phyloP scores from a whole-genome alignment of 176 grass and related monocot species.

The Eleusine indica region DNA sequence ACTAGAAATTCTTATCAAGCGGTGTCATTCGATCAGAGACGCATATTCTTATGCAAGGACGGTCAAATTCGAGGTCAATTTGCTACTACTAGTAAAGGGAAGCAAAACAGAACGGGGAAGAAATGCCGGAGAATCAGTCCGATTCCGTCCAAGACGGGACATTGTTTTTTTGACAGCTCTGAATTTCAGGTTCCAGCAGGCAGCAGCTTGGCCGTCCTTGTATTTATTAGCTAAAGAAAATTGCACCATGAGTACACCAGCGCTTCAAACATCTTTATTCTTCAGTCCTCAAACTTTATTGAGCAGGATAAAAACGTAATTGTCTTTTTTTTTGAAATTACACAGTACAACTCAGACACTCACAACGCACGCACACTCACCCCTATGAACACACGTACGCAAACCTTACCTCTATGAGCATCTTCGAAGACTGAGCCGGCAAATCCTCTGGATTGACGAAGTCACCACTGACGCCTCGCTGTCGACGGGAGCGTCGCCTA shows the following conservation, averaged over 20 bases:
- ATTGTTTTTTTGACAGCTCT: constrained; percentile 20
- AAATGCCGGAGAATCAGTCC: constrained; percentile 11
- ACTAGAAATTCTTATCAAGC: not conserved
- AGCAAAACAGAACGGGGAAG: not conserved
- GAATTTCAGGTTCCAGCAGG: constrained; percentile 19
- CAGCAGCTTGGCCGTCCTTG: constrained; percentile 21
- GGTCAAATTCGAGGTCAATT: not conserved
- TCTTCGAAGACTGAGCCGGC: too few species aligned
- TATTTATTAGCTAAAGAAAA: not conserved
- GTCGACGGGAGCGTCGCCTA: too few species aligned
- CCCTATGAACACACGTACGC: too few species aligned
- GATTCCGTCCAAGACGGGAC: constrained; percentile 28
- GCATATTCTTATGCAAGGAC: not conserved
- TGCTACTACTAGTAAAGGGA: not conserved
- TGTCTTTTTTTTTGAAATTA: too few species aligned
- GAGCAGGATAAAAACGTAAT: not conserved
- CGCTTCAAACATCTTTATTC: constrained; percentile 15
- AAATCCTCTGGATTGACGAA: too few species aligned
- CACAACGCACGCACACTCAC: too few species aligned
- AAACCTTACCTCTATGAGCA: too few species aligned
- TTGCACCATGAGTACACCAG: not conserved
- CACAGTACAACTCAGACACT: too few species aligned
- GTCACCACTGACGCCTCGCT: too few species aligned
- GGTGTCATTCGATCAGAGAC: not conserved
- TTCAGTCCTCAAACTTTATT: not conserved